Evolutionary conservation across 225 moss, liverwort and hornwort species (phyloP).

Genomic region (Rhytidiadelphus loreus): DNA sequence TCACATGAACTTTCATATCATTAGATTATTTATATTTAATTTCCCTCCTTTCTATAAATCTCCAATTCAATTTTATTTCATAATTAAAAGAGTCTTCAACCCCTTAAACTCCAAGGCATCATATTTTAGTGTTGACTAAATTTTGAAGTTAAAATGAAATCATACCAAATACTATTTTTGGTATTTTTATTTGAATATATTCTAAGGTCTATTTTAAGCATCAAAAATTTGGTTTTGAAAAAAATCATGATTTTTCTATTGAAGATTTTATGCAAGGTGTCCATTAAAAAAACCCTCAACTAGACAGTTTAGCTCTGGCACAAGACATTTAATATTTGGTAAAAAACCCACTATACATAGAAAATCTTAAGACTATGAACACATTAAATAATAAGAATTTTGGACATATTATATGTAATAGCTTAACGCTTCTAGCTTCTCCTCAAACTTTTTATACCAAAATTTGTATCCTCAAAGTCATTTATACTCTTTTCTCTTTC

Average conservation of each 20-base stretch:
- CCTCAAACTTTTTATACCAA: too few species aligned
- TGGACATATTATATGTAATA: too few species aligned
- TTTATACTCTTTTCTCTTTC: too few species aligned
- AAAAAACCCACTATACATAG: too few species aligned
- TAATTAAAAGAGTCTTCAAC: neutral
- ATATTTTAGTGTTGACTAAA: neutral
- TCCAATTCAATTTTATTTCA: neutral
- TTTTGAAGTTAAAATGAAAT: neutral
- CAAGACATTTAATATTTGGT: too few species aligned
- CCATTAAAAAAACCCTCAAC: neutral
- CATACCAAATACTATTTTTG: neutral
- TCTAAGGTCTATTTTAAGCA: neutral
- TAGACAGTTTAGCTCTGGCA: too few species aligned
- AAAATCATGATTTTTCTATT: neutral
- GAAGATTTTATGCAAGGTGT: neutral
- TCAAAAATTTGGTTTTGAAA: neutral
- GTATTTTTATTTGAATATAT: neutral
- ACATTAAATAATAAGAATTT: too few species aligned
- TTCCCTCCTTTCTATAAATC: neutral
- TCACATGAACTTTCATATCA: too few species aligned
- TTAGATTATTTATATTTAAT: too few species aligned
- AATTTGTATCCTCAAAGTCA: too few species aligned
- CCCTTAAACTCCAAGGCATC: accelerated
- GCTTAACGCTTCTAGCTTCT: too few species aligned
- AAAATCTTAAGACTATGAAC: too few species aligned